Percentiles rank a stretch among this genome's conserved stretches.
Conservation (phyloP, 805 yeast species). For the Ogataea salicorniae region DNA sequence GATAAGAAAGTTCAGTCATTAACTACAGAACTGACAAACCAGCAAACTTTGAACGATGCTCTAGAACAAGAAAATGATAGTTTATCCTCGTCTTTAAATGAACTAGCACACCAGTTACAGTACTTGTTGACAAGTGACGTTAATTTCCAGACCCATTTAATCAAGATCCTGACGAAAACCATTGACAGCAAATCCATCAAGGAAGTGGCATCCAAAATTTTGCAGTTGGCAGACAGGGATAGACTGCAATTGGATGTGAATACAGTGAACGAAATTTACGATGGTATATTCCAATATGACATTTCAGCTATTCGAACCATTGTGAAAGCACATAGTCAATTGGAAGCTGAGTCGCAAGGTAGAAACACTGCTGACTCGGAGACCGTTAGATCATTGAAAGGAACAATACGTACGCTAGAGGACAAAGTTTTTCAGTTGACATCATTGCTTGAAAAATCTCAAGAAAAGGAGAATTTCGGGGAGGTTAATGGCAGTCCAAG, state of each 20-base stretch:
- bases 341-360: constrained; percentile 6
- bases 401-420: constrained; percentile 1
- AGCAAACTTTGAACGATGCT: constrained; percentile 21
- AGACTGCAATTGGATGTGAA: constrained; percentile 17
- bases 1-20: constrained; percentile 12
- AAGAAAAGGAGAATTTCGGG: not conserved
- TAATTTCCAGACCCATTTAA: constrained; percentile 43
- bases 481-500: constrained; percentile 29
- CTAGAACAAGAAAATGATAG: constrained; percentile 40
- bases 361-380: not conserved
- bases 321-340: constrained; percentile 47
- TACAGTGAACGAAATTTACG: constrained; percentile 32
- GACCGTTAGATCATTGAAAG: not conserved
- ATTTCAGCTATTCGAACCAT: constrained; percentile 57
- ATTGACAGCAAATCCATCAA: constrained; percentile 53
- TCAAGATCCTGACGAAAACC: constrained; percentile 46
- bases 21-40: constrained; percentile 11
- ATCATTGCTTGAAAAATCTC: not conserved
- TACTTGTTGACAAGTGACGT: constrained; percentile 31
- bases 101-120: constrained; percentile 5
- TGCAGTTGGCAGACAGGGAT: constrained; percentile 33
- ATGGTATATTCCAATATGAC: constrained; percentile 37
- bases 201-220: constrained; percentile 53
- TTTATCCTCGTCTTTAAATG: constrained; percentile 26
- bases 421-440: not conserved